A percentile compares a stretch with the other conserved stretches of the same genome.
Conservation (phyloP, 2,329 filamentous ascomycete genomes). For the Aspergillus aculeatus region DNA sequence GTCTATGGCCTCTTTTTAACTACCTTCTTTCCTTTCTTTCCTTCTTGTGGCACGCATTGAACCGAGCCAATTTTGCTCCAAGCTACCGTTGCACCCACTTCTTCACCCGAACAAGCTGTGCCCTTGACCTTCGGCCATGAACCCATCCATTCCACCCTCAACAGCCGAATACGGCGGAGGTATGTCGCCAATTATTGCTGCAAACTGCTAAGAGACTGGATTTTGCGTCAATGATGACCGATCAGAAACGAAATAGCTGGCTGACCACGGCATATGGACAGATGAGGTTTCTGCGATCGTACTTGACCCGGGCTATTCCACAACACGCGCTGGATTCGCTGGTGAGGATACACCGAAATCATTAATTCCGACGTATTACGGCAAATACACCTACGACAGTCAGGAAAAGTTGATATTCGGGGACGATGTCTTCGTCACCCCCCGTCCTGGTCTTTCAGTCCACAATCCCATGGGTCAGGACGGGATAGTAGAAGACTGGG, state of each 20-base stretch:
- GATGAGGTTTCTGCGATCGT: conserved; percentile 98
- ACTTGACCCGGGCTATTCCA: conserved; percentile 89
- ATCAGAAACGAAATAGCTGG: not conserved
- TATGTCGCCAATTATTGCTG: conserved; percentile 30
- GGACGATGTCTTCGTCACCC: conserved; percentile 82
- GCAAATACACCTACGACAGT: conserved; percentile 54
- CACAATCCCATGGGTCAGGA: conserved; percentile 89
- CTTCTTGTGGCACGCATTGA: not conserved
- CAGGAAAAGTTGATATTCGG: conserved; percentile 70
- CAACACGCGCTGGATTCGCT: conserved; percentile 90
- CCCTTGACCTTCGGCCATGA: conserved; percentile 31
- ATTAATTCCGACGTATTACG: conserved; percentile 88
- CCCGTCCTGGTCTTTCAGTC: conserved; percentile 73
- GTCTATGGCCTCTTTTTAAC: not conserved
- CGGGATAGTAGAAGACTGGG: conserved; percentile 94
- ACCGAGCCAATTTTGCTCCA: not conserved
- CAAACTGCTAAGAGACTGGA: conserved; percentile 2
- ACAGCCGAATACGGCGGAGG: conserved; percentile 51
- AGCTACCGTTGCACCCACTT: not conserved
- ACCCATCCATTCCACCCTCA: conserved; percentile 46
- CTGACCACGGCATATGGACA: conserved; percentile 38
- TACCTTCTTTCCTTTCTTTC: not conserved
- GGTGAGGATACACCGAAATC: conserved; percentile 97
- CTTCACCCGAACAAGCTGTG: not conserved
- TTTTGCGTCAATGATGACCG: not conserved